A percentile compares a stretch with the other conserved stretches of the same genome.
Conservation (phyloP, 768 basidiomycete species). For the Boletus tomentosulus region DNA sequence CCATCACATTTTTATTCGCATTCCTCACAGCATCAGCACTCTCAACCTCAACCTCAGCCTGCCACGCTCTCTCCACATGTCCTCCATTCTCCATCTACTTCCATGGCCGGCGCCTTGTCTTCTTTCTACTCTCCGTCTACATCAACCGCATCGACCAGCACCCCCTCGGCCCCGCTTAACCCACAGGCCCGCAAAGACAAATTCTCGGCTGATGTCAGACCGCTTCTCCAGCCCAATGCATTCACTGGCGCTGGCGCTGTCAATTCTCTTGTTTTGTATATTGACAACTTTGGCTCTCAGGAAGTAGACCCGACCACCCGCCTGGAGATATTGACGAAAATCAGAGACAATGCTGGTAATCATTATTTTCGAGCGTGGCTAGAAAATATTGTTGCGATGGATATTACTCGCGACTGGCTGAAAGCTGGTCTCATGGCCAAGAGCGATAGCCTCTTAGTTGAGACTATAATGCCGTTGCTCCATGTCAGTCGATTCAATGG, state of each 20-base stretch:
- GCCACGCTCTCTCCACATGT: constrained; percentile 68
- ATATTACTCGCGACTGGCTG: constrained; percentile 78
- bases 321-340: constrained; percentile 72
- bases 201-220: constrained; percentile 49
- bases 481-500: constrained; percentile 56
- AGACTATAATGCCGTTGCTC: constrained; percentile 82
- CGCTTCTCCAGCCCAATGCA: constrained; percentile 51
- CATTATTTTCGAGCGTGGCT: constrained; percentile 87
- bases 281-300: constrained; percentile 55
- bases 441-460: constrained; percentile 50
- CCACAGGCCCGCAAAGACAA: constrained; percentile 53
- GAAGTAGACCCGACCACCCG: constrained; percentile 66
- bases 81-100: constrained; percentile 52
- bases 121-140: constrained; percentile 38
- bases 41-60: constrained; percentile 39
- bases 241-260: constrained; percentile 74
- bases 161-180: constrained; percentile 32
- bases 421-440: constrained; percentile 62
- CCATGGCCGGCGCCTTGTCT: constrained; percentile 31
- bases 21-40: constrained; percentile 26
- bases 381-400: constrained; percentile 71
- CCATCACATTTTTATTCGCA: constrained; percentile 37
- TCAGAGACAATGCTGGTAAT: constrained; percentile 79
- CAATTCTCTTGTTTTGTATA: constrained; percentile 49
- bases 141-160: constrained; percentile 26